Evolutionary conservation across 2,329 filamentous ascomycete species (phyloP), one percentile per base, ranked within the genome.

Genomic region (Aphanoascus verrucosus): DNA sequence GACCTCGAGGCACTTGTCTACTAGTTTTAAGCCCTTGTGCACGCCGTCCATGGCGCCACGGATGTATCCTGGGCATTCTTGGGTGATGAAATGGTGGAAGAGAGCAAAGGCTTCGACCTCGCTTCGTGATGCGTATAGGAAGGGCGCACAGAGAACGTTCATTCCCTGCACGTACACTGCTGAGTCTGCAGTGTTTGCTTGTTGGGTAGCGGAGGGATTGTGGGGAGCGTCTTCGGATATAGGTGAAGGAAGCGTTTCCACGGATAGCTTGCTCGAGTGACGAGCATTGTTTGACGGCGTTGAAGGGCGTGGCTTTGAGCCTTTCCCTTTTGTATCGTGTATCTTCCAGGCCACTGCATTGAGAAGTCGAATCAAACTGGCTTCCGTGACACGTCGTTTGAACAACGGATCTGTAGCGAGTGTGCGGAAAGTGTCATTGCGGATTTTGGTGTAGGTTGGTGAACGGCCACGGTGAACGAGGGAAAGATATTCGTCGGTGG

Each of bases 161-260:
- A 98, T 97, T 60, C 93, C 93, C 70, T 98, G 93, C 1, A 98
- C 91, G 63, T 98, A 98, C 40, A 87, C 90, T 32, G 89, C 88
- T 9, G 87, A 80, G 61, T 88, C 84, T 32, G 74, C 72, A 2
- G 73, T 74, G 54, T 78, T 78, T 5, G 75, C 74, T 58, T 84
- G 34, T 59, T 57, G 11, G 47, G 37, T 31, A 55, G 55, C 17
- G 56, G 60, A 35, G 56, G 55, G 53, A 58, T 54, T 45, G 56
- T 59, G 54, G 53, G 49, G 34, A 31, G 57, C 49, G 57, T 82
- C 77, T 63, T 84, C 81, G 0, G 79, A 83, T 11, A 52, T 52
- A 1, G 80, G 84, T 12, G 65, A 64, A 52, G 84, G 70, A 11
- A 79, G 79, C 53, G 80, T 65, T 32, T 79, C 78, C 35, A 78